A percentile compares a stretch with the other conserved stretches of the same genome.
phyloP scores from a whole-genome alignment of 202 grass and related monocot genomes.

The Miscanthus sacchariflorus region DNA sequence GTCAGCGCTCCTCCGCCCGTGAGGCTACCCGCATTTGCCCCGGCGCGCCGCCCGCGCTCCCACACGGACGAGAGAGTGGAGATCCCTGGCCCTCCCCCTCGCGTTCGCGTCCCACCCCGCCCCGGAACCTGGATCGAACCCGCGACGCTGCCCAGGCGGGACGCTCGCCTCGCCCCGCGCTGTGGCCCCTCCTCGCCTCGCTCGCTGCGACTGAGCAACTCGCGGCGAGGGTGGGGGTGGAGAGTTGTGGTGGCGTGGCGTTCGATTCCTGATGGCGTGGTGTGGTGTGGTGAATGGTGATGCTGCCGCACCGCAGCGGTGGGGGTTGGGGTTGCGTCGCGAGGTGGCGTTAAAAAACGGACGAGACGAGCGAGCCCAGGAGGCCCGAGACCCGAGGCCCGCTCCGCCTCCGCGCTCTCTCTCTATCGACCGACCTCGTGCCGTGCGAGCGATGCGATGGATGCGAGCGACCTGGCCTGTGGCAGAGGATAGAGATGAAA shows the following conservation, averaged over 20 bases:
- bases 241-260: not conserved
- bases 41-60: slow-evolving; percentile 11
- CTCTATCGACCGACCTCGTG: not conserved
- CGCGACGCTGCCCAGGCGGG: slow-evolving; percentile 24
- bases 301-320: slow-evolving; percentile 4
- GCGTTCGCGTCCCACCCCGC: too few species aligned
- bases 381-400: not conserved
- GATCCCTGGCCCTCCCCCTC: not conserved
- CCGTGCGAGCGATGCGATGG: not conserved
- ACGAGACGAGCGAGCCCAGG: not conserved
- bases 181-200: slow-evolving; percentile 23
- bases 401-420: too few species aligned
- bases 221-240: slow-evolving; percentile 39
- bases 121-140: slow-evolving; percentile 1
- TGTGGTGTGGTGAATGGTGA: not conserved
- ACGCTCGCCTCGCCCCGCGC: slow-evolving; percentile 29
- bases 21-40: slow-evolving; percentile 62
- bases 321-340: not conserved
- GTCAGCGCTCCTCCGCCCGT: slow-evolving; percentile 33
- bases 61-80: not conserved
- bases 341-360: slow-evolving; percentile 31
- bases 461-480: not conserved
- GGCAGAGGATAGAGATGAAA: too few species aligned
- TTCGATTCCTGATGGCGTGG: not conserved
- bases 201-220: slow-evolving; percentile 57